These are phyloP conservation scores for Ophiostoma sp. DNA, from an alignment of 2,329 filamentous ascomycete genomes.

Conservation along the genomic window DNA sequence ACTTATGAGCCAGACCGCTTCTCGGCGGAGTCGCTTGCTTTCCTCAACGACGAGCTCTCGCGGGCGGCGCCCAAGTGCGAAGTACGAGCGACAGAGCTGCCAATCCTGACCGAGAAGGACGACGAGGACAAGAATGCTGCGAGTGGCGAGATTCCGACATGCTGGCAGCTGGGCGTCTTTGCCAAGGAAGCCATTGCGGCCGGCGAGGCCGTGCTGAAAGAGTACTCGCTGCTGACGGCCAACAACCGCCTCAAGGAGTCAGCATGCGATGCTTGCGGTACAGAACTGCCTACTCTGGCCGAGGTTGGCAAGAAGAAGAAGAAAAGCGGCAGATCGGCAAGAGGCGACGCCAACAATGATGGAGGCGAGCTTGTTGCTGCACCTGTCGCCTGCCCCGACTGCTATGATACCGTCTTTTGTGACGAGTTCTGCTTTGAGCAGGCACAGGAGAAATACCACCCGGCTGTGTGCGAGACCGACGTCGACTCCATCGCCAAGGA, in stretches of 20 bases:
- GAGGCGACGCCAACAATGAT: not conserved
- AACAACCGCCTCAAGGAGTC: constrained; percentile 85
- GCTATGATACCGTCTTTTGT: constrained; percentile 67
- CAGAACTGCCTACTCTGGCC: constrained; percentile 63
- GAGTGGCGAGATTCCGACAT: constrained; percentile 53
- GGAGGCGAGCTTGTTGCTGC: constrained; percentile 37
- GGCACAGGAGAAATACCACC: constrained; percentile 62
- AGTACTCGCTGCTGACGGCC: constrained; percentile 84
- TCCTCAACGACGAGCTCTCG: constrained; percentile 70
- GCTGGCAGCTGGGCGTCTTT: constrained; percentile 84
- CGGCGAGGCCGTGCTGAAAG: constrained; percentile 73
- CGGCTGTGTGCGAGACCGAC: constrained; percentile 65
- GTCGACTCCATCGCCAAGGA: constrained; percentile 66
- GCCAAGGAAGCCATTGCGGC: constrained; percentile 77
- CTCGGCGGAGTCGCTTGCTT: constrained; percentile 64
- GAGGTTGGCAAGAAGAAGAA: constrained; percentile 39
- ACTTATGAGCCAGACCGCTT: constrained; percentile 68
- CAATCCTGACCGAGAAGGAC: constrained; percentile 52
- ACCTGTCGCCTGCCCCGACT: constrained; percentile 59
- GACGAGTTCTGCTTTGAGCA: constrained; percentile 58
- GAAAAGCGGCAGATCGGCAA: constrained; percentile 42
- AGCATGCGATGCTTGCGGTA: constrained; percentile 86
- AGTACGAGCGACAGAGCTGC: constrained; percentile 73
- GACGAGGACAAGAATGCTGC: constrained; percentile 40
- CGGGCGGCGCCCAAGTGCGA: constrained; percentile 77